Evolutionary conservation across 805 yeast genomes (phyloP).

Genomic region (Ogataea wickerhamii): DNA sequence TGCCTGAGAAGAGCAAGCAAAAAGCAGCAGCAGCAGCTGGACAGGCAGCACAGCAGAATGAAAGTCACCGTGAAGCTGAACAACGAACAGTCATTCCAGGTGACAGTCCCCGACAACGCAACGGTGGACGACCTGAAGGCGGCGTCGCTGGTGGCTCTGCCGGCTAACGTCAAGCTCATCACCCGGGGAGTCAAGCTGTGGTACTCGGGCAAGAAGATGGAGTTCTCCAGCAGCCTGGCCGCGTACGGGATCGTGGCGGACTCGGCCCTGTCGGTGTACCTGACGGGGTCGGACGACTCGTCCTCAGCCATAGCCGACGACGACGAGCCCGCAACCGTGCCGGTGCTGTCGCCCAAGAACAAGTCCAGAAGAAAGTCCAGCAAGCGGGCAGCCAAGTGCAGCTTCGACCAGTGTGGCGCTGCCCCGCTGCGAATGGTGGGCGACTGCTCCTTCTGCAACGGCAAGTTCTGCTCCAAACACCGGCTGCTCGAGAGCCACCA

Average conservation of each 20-base stretch:
- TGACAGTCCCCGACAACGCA: constrained; percentile 50
- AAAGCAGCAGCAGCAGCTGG: neutral
- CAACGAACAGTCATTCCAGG: constrained; percentile 34
- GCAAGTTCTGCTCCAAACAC: constrained; percentile 84
- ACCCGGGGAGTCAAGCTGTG: constrained; percentile 25
- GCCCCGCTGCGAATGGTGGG: constrained; percentile 69
- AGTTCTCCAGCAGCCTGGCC: constrained; percentile 21
- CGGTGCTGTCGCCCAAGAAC: constrained; percentile 17
- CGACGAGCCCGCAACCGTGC: constrained; percentile 12
- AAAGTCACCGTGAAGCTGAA: constrained; percentile 43
- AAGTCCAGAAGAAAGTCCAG: constrained; percentile 32
- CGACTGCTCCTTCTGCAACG: constrained; percentile 79
- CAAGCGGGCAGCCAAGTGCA: constrained; percentile 44
- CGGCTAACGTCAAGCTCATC: constrained; percentile 16
- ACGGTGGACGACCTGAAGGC: constrained; percentile 49
- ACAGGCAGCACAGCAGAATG: constrained; percentile 29
- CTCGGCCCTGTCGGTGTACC: constrained; percentile 27
- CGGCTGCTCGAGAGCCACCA: constrained; percentile 80
- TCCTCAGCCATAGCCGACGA: constrained; percentile 20
- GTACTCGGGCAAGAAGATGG: constrained; percentile 33
- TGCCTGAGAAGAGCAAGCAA: neutral
- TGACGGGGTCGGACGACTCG: constrained; percentile 26
- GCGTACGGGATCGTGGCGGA: constrained; percentile 28
- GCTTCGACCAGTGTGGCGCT: constrained; percentile 58
- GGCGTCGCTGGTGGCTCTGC: constrained; percentile 42